phyloP scores from a whole-genome alignment of 2,329 filamentous ascomycete genomes.

The Aspergillus ibericus region DNA sequence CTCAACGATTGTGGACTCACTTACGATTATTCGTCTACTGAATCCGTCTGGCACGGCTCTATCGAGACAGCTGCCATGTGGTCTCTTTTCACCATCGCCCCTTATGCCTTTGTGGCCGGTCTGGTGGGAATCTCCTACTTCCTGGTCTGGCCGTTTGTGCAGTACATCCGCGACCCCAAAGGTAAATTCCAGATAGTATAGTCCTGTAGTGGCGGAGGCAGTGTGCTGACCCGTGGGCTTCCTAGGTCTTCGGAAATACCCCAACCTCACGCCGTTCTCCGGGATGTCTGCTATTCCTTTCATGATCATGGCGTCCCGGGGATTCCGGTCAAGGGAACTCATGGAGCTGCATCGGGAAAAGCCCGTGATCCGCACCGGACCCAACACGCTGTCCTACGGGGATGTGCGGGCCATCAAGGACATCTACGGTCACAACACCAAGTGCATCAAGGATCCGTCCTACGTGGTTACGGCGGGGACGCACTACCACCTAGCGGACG shows the following conservation, averaged over 20 bases:
- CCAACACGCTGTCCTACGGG: slow-evolving; percentile 47
- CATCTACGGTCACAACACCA: slow-evolving; percentile 54
- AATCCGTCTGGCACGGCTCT: not conserved
- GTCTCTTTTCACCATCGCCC: slow-evolving; percentile 20
- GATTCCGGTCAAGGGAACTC: slow-evolving; percentile 47
- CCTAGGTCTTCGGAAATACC: slow-evolving; percentile 49
- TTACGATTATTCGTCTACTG: not conserved
- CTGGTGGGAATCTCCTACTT: slow-evolving; percentile 28
- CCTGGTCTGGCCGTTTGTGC: slow-evolving; percentile 23
- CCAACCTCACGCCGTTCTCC: slow-evolving; percentile 45
- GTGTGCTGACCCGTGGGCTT: slow-evolving; percentile 3
- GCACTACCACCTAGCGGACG: slow-evolving; percentile 55
- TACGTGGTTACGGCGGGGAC: slow-evolving; percentile 49
- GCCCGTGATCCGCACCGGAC: slow-evolving; percentile 49
- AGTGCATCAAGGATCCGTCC: slow-evolving; percentile 52
- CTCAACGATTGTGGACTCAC: not conserved
- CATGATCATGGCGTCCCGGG: slow-evolving; percentile 47
- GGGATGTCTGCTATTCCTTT: slow-evolving; percentile 51
- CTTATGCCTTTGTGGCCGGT: slow-evolving; percentile 25
- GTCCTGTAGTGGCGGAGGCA: too few species aligned
- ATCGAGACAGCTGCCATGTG: slow-evolving; percentile 17
- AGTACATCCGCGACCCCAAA: slow-evolving; percentile 31
- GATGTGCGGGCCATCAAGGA: slow-evolving; percentile 50
- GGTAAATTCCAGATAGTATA: slow-evolving; percentile 16
- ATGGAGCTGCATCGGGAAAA: slow-evolving; percentile 48